Evolutionary conservation across 257 asterid genomes (phyloP), one percentile per base, ranked within the genome.

Genomic region (Vinca minor): DNA sequence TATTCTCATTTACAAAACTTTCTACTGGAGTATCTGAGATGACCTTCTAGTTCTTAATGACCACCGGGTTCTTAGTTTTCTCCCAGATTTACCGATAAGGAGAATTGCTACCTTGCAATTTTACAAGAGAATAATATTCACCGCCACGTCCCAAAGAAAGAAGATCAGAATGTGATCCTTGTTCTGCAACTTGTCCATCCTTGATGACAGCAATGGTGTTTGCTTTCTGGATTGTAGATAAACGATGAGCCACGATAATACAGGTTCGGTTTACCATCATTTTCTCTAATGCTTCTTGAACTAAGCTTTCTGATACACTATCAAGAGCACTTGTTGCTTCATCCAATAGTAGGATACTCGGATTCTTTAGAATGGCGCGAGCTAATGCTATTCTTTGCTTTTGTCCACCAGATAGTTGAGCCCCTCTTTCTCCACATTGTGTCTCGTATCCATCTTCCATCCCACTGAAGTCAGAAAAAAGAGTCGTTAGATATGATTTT

Each of bases 291-390:
- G 96, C 88, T 67, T 84, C 95, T 63, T 88, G 95, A 44, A 88
- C 95, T 58, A 79, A 65, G 78, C 84, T 88, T 72, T 88, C 96
- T 1, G 96, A 88, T 1, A 82, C 81, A 4, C 85, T 86, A 48
- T 88, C 96, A 7, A 86, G 83, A 5, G 93, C 96, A 53, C 96
- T 88, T 12, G 96, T 88, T 55, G 95, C 96, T 77, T 88, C 95
- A 32, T 88, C 95, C 50, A 88, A 53, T 21, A 88, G 65, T 28
- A 88, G 80, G 68, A 88, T 82, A 14, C 81, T 71, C 0, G 95
- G 95, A 70, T 84, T 82, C 76, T 88, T 88, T 62, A 88, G 67
- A 50, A 86, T 84, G 21, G 96, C 96, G 0, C 95, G 90, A 21
- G 96, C 96, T 59, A 86, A 62, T 31, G 95, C 95, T 59, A 88